Evolutionary conservation across 2,329 filamentous ascomycete genomes (phyloP), one percentile per base, ranked within the genome.

Genomic region (Atkinsonella hypoxylon): DNA sequence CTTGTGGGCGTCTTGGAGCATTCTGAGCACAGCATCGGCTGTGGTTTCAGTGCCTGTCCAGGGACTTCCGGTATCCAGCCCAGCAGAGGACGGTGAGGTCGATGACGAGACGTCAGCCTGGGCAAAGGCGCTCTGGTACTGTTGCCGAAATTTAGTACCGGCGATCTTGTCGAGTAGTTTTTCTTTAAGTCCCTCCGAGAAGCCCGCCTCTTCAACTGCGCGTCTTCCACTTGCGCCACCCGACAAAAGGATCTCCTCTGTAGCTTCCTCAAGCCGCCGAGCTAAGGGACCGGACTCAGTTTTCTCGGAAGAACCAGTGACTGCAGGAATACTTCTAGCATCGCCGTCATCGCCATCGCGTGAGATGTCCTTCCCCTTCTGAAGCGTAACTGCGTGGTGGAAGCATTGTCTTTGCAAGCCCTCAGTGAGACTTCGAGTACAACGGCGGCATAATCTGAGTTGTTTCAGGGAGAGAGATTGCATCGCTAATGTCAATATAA

Each of bases 1-100:
- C 61, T 89, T 89, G 53, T 79, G 80, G 26, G 87, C 78, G 62
- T 95, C 89, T 51, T 87, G 78, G 11, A 93, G 67, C 86, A 97
- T 97, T 32, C 93, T 82, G 46, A 95, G 70, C 20, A 89, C 82
- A 0, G 85, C 77, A 64, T 96, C 89, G 58, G 83, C 79, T 1
- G 84, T 69, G 5, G 71, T 73, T 67, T 97, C 93, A 12, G 77
- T 73, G 2, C 91, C 93, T 0, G 78, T 81, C 93, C 93, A 98
- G 1, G 85, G 76, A 51, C 76, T 69, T 7, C 82, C 79, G 0
- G 76, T 7, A 13, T 2, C 26, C 12, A 83, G 84, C 57, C 76
- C 74, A 15, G 85, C 83, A 12, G 85, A 82, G n/a, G 78, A 75
- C 4, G 75, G 62, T 1, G 73, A 66, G 40, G 81, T 61, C 3